Conservation (phyloP, 108 stramenopile genomes). For the Fragilaria crotonensis region DNA sequence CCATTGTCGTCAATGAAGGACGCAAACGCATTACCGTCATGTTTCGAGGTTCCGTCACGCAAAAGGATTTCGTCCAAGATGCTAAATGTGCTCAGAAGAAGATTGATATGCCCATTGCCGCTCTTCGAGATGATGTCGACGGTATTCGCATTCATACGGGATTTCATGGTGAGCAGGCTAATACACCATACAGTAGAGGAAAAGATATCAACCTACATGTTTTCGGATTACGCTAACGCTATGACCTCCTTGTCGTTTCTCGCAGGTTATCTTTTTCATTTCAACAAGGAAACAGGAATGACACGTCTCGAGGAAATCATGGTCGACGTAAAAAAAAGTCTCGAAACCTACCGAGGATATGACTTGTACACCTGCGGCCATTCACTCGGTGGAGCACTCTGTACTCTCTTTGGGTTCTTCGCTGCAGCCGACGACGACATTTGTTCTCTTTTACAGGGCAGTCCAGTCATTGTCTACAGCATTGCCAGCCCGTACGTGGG, state of each 20-base stretch:
- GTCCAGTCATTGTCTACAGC: constrained; percentile 39
- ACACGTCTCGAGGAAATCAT: constrained; percentile 50
- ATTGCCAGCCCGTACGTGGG: constrained; percentile 56
- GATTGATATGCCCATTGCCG: constrained; percentile 36
- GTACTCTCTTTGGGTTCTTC: constrained; percentile 62
- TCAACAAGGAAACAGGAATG: constrained; percentile 16
- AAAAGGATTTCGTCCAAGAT: constrained; percentile 59
- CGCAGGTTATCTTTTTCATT: background rate
- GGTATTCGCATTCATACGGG: constrained; percentile 53
- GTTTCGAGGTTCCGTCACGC: constrained; percentile 61
- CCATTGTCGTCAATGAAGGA: constrained; percentile 36
- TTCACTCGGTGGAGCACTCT: constrained; percentile 66
- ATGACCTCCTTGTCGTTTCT: no score
- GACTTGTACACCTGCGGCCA: constrained; percentile 65
- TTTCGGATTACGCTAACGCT: no score
- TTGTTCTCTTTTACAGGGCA: constrained; percentile 6
- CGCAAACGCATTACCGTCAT: constrained; percentile 40
- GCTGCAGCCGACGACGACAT: constrained; percentile 33
- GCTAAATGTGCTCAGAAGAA: constrained; percentile 34
- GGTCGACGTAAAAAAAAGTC: constrained; percentile 28
- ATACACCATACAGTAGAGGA: no score
- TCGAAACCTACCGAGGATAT: constrained; percentile 35
- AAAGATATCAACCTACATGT: no score
- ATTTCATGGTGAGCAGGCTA: constrained; percentile 27
- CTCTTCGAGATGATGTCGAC: background rate